These are phyloP conservation scores for Chaetomium strumarium DNA, from an alignment of 2,329 filamentous ascomycete species.

Conservation along the genomic window DNA sequence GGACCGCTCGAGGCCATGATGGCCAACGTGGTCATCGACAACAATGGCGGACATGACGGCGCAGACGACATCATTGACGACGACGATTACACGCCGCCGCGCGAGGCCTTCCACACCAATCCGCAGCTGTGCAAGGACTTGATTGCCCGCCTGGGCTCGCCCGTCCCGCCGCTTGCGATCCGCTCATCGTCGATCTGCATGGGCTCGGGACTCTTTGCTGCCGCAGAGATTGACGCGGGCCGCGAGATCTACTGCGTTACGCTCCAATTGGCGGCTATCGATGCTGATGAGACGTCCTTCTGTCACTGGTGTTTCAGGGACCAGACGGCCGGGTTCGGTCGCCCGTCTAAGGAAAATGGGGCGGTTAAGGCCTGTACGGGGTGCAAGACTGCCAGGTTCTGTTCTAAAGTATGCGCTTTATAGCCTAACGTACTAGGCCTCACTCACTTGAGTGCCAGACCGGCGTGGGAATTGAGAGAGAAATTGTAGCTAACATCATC, in stretches of 20 bases:
- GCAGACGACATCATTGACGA: not conserved
- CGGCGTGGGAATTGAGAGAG: too few species aligned
- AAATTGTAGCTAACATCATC: too few species aligned
- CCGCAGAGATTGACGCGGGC: slow-evolving; percentile 17
- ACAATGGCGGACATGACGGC: not conserved
- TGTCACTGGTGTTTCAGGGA: slow-evolving; percentile 29
- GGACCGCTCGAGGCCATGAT: too few species aligned
- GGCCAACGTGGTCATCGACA: too few species aligned
- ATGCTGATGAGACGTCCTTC: slow-evolving; percentile 14
- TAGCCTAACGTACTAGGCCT: not conserved
- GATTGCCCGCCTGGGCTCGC: slow-evolving; percentile 3
- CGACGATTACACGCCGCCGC: slow-evolving; percentile 9
- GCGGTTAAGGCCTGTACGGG: slow-evolving; percentile 19
- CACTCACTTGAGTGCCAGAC: too few species aligned
- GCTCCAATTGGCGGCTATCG: slow-evolving; percentile 19
- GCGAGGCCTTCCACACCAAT: slow-evolving; percentile 12
- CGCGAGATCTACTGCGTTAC: slow-evolving; percentile 26
- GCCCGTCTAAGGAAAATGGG: not conserved
- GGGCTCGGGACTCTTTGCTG: slow-evolving; percentile 27
- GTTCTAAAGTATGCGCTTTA: slow-evolving; percentile 27
- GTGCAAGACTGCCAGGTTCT: slow-evolving; percentile 27
- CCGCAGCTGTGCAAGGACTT: slow-evolving; percentile 13
- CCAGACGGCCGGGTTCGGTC: slow-evolving; percentile 9
- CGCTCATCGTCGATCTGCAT: slow-evolving; percentile 19
- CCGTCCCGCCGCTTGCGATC: slow-evolving; percentile 16